A percentile compares a stretch with the other conserved stretches of the same genome.
These are phyloP conservation scores for Russula brevipes DNA, from an alignment of 768 basidiomycete species.

Conservation along the genomic window DNA sequence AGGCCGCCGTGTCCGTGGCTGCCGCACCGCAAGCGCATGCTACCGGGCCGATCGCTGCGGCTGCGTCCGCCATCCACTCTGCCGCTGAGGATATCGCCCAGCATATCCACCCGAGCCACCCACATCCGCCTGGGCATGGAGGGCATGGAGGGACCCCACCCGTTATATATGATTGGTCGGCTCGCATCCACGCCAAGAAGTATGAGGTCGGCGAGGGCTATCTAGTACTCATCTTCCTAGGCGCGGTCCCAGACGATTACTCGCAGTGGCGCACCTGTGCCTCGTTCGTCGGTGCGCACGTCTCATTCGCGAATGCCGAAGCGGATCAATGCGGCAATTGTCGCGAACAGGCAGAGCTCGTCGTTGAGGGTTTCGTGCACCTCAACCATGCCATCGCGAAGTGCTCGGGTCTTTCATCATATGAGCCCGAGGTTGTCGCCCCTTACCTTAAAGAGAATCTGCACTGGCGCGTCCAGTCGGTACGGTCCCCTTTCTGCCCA, in stretches of 20 bases:
- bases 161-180: slow-evolving; percentile 38
- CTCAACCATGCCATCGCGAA: slow-evolving; percentile 35
- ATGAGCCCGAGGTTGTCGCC: slow-evolving; percentile 37
- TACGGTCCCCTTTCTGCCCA: slow-evolving; percentile 18
- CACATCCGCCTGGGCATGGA: neutral
- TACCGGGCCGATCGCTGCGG: too few relatives aligned
- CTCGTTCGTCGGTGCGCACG: slow-evolving; percentile 41
- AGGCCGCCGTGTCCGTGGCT: neutral
- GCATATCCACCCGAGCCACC: neutral
- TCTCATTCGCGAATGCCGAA: slow-evolving; percentile 39
- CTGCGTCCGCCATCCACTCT: too few relatives aligned
- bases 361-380: slow-evolving; percentile 43
- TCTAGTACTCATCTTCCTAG: slow-evolving; percentile 46
- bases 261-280: slow-evolving; percentile 35
- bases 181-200: slow-evolving; percentile 39
- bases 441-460: slow-evolving; percentile 40
- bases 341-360: slow-evolving; percentile 27
- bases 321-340: slow-evolving; percentile 40
- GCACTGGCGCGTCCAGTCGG: slow-evolving; percentile 42
- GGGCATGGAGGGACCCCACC: neutral
- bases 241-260: slow-evolving; percentile 36
- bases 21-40: neutral
- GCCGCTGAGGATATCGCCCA: neutral
- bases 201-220: slow-evolving; percentile 42
- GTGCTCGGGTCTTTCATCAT: slow-evolving; percentile 30